Evolutionary conservation across 148 eudicot genomes (phyloP).

Genomic region (Rhododendron mucronatum): DNA sequence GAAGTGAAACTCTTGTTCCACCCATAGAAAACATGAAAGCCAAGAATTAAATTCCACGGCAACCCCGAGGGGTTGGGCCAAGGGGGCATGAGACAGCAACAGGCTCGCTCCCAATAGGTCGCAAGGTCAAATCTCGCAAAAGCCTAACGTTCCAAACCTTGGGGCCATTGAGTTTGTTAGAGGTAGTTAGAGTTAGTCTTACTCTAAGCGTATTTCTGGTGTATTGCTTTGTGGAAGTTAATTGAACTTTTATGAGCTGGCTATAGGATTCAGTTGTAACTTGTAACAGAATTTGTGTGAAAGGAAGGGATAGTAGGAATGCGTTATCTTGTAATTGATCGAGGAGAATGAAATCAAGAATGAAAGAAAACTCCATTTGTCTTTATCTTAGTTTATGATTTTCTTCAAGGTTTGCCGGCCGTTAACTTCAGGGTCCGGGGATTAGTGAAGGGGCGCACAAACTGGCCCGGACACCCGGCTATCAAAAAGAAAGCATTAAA

Average conservation of each 20-base stretch:
- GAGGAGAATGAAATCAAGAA: no score
- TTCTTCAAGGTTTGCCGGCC: neutral
- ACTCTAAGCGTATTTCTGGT: no score
- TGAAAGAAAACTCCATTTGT: no score
- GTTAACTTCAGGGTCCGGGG: neutral
- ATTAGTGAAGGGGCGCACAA: neutral
- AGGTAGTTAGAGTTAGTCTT: no score
- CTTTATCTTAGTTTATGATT: no score
- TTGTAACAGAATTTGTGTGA: no score
- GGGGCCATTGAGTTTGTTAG: neutral
- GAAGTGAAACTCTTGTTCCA: neutral
- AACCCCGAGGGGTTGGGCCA: neutral
- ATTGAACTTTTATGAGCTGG: no score
- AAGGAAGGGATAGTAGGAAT: no score
- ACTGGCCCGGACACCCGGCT: neutral
- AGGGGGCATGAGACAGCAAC: neutral
- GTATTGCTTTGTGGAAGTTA: no score
- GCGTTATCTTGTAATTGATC: no score
- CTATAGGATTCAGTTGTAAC: no score
- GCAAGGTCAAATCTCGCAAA: neutral
- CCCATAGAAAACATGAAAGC: neutral
- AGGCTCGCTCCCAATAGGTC: neutral
- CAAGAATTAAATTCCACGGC: neutral
- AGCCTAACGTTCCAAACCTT: neutral
- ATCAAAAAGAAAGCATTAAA: neutral